Conservation (phyloP, 2,329 filamentous ascomycete species). For the Cladosporium sp. region DNA sequence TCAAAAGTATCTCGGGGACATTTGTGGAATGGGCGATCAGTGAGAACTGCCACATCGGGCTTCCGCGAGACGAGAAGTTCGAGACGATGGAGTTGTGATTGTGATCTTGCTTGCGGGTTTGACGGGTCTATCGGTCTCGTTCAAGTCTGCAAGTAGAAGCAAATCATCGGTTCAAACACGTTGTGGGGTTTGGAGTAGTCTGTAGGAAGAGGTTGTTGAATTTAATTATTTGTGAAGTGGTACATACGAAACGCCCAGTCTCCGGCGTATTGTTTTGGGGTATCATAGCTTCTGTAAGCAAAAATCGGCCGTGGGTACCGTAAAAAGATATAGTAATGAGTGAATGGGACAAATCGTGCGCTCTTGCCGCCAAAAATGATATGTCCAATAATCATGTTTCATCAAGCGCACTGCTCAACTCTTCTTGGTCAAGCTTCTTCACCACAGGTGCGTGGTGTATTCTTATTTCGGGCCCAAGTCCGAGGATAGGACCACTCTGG, state of each 20-base stretch:
- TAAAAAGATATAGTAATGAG: constrained; percentile 2
- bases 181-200: too few species aligned
- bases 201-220: too few species aligned
- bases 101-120: not conserved
- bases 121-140: not conserved
- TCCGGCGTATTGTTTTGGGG: constrained; percentile 2
- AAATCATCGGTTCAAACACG: too few species aligned
- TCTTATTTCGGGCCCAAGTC: constrained; percentile 58
- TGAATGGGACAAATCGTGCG: not conserved
- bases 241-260: constrained; percentile 9
- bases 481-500: constrained; percentile 69
- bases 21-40: constrained; percentile 7
- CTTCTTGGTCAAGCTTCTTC: constrained; percentile 55
- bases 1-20: not conserved
- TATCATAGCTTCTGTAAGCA: constrained; percentile 12
- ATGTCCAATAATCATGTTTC: not conserved
- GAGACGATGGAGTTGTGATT: constrained; percentile 3
- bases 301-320: constrained; percentile 11
- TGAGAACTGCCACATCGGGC: constrained; percentile 3
- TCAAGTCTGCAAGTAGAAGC: too few species aligned
- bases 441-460: constrained; percentile 51
- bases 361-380: not conserved
- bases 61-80: not conserved
- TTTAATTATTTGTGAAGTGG: not conserved
- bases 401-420: constrained; percentile 42